Percentiles rank a stretch among this genome's conserved stretches.
These are phyloP conservation scores for Alternaria sp. DNA, from an alignment of 2,329 filamentous ascomycete genomes.

Conservation along the genomic window DNA sequence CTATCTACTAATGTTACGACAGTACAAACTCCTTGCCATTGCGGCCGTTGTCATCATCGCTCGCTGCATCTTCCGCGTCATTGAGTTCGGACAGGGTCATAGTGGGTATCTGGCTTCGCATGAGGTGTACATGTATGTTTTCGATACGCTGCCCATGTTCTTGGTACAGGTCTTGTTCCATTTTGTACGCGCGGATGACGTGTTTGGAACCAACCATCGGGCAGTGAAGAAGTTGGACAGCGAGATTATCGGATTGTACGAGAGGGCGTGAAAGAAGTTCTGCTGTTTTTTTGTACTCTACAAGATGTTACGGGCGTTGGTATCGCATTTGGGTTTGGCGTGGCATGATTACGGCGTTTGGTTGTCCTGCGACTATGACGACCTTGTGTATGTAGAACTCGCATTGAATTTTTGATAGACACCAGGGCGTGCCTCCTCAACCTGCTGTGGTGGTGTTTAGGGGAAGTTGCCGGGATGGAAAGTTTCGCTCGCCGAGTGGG, in stretches of 20 bases:
- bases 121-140: constrained; percentile 55
- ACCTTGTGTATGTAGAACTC: neutral
- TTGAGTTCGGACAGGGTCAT: constrained; percentile 48
- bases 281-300: neutral
- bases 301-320: neutral
- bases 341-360: neutral
- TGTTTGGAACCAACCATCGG: constrained; percentile 22
- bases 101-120: constrained; percentile 52
- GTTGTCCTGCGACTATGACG: neutral
- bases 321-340: neutral
- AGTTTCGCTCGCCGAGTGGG: neutral
- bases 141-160: constrained; percentile 55
- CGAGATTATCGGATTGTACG: neutral
- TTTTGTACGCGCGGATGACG: constrained; percentile 23
- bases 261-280: neutral
- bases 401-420: neutral
- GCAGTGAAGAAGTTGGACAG: constrained; percentile 6
- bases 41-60: constrained; percentile 56
- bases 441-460: neutral
- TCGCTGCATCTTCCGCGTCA: constrained; percentile 54
- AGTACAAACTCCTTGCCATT: constrained; percentile 47
- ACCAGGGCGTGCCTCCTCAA: neutral
- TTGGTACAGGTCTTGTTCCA: constrained; percentile 48
- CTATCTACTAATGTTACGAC: neutral
- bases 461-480: neutral